Percentiles rank a stretch among this genome's conserved stretches.
phyloP scores from a whole-genome alignment of 2,329 filamentous ascomycete species.

The Verticillium nonalfalfae region DNA sequence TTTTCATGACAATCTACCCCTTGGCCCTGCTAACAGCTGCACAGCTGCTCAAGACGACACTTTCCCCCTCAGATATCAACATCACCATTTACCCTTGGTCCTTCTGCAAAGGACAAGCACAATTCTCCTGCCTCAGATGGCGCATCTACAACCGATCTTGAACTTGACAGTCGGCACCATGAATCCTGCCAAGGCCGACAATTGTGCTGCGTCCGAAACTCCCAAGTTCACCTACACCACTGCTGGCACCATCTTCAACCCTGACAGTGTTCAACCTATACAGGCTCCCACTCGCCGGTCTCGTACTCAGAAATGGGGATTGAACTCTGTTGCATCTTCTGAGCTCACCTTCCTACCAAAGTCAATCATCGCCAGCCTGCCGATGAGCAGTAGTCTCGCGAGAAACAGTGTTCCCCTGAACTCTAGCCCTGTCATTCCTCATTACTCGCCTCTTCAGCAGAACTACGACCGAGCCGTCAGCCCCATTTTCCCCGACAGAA shows the following conservation, averaged over 20 bases:
- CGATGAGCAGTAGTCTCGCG: neutral
- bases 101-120: neutral
- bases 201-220: neutral
- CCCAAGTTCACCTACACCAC: constrained; percentile 43
- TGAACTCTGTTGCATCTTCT: constrained; percentile 16
- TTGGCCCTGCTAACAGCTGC: neutral
- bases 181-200: constrained; percentile 3
- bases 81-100: neutral
- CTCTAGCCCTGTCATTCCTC: constrained; percentile 11
- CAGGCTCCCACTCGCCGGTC: constrained; percentile 46
- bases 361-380: constrained; percentile 20
- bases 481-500: constrained; percentile 17
- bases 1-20: neutral
- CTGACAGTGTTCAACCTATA: constrained; percentile 35
- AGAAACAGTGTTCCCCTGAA: neutral
- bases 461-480: constrained; percentile 46
- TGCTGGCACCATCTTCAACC: constrained; percentile 50
- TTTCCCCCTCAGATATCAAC: neutral
- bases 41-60: neutral
- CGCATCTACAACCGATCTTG: constrained; percentile 18
- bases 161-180: neutral
- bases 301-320: constrained; percentile 35
- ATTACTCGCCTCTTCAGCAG: constrained; percentile 47
- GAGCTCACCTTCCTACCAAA: constrained; percentile 29
- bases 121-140: constrained; percentile 18